Conservation (phyloP, 495 filamentous ascomycete genomes). For the Friedmanniomyces endolithicus region DNA sequence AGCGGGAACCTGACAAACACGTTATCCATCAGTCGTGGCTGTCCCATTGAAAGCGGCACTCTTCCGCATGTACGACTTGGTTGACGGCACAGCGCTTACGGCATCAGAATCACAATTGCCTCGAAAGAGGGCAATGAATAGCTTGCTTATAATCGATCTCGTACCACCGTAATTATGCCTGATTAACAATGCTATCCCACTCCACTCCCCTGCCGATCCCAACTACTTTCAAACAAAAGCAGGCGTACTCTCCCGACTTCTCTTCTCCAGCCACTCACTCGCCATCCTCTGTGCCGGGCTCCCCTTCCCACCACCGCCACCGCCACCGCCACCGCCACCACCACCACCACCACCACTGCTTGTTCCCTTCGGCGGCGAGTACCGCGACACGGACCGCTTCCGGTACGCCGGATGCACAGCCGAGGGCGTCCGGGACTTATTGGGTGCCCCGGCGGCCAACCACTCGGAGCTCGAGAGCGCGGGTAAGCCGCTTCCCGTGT, state of each 20-base stretch:
- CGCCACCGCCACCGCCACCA: background rate
- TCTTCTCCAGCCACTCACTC: conserved; percentile 23
- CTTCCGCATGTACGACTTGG: no score
- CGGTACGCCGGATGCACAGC: conserved; percentile 4
- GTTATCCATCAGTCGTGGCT: no score
- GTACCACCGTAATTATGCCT: no score
- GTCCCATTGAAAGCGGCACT: no score
- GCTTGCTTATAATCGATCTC: no score
- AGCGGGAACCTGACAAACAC: no score
- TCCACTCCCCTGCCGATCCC: background rate
- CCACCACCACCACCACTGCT: background rate
- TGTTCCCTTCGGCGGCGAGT: background rate
- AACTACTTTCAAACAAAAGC: conserved; percentile 17
- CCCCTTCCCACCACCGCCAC: conserved; percentile 2
- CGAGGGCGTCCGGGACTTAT: conserved; percentile 1
- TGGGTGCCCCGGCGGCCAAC: conserved; percentile 7
- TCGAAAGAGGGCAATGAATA: no score
- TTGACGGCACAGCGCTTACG: no score
- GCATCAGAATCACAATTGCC: no score
- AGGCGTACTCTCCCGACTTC: conserved; percentile 13
- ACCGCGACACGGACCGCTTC: conserved; percentile 2
- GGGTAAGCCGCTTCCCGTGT: background rate
- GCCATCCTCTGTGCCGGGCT: conserved; percentile 27
- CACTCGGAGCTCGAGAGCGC: conserved; percentile 17
- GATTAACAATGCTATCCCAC: no score